phyloP scores from a whole-genome alignment of 1,139 yeast genomes.

The Zygoascus meyerae region DNA sequence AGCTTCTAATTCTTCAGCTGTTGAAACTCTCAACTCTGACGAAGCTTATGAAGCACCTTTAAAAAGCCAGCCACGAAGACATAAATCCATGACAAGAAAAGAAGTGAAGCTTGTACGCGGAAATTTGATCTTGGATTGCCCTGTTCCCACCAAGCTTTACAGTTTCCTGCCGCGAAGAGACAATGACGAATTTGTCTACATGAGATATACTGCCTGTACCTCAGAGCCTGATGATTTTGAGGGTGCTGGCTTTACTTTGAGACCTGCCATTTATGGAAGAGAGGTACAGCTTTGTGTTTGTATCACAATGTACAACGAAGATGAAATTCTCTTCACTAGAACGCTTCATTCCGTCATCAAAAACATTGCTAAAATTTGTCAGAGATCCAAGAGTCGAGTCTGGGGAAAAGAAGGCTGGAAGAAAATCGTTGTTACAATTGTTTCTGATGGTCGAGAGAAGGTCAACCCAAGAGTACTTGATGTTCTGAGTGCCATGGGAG shows the following conservation, averaged over 20 bases:
- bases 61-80: slow-evolving; percentile 54
- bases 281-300: slow-evolving; percentile 88
- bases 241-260: slow-evolving; percentile 72
- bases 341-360: slow-evolving; percentile 92
- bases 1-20: slow-evolving; percentile 23
- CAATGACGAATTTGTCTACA: slow-evolving; percentile 85
- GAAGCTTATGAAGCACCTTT: slow-evolving; percentile 35
- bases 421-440: slow-evolving; percentile 82
- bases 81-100: slow-evolving; percentile 50
- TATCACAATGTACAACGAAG: slow-evolving; percentile 95
- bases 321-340: slow-evolving; percentile 78
- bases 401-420: slow-evolving; percentile 99
- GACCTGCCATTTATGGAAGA: slow-evolving; percentile 78
- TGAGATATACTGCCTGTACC: slow-evolving; percentile 94
- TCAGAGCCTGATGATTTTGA: slow-evolving; percentile 80
- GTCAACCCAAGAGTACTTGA: slow-evolving; percentile 78
- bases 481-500: slow-evolving; percentile 85
- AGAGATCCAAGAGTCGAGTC: slow-evolving; percentile 68
- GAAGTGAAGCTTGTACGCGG: slow-evolving; percentile 69
- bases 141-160: slow-evolving; percentile 80
- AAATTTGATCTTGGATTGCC: slow-evolving; percentile 82
- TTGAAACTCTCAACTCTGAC: slow-evolving; percentile 10
- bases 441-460: slow-evolving; percentile 90
- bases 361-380: slow-evolving; percentile 80
- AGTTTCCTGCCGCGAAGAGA: slow-evolving; percentile 76